phyloP scores from a whole-genome alignment of 1,284 basidiomycete genomes.

The Marasmius fiardii region DNA sequence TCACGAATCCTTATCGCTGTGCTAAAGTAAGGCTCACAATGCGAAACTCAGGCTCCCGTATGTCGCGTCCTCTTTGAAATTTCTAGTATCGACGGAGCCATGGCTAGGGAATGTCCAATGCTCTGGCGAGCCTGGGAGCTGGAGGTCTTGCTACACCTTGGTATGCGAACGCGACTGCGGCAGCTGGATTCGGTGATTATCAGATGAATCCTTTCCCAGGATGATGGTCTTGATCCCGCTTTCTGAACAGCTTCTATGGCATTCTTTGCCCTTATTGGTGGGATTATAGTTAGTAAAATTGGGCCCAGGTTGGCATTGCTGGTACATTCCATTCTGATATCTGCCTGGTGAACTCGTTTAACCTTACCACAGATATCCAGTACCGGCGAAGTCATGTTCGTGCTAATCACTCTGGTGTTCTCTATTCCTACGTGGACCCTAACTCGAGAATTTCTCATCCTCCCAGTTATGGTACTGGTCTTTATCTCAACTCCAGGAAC shows the following conservation, averaged over 20 bases:
- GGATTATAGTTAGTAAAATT: conserved; percentile 31
- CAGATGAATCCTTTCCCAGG: not conserved
- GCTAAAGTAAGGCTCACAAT: not conserved
- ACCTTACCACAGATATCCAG: conserved; percentile 24
- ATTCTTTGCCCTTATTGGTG: conserved; percentile 26
- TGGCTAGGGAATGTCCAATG: conserved; percentile 31
- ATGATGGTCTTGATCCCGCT: not conserved
- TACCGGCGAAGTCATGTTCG: conserved; percentile 29
- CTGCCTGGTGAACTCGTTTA: not conserved
- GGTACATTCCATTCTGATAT: conserved; percentile 13
- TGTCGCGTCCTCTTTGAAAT: not conserved
- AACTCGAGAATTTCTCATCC: not conserved
- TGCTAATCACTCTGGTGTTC: not conserved
- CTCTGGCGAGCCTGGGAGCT: conserved; percentile 26
- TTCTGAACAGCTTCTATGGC: conserved; percentile 27
- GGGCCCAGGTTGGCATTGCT: conserved; percentile 24
- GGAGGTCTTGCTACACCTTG: conserved; percentile 30
- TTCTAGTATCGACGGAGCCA: not conserved
- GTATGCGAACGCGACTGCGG: conserved; percentile 27
- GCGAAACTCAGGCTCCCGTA: conserved; percentile 22
- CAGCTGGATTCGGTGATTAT: conserved; percentile 26
- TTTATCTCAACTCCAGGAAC: conserved; percentile 32
- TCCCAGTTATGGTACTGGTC: conserved; percentile 27
- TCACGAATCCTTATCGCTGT: not conserved
- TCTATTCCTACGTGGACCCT: not conserved